These are phyloP conservation scores for Backusella psychrophila DNA, from an alignment of 192 early-diverging fungal species.

Conservation along the genomic window DNA sequence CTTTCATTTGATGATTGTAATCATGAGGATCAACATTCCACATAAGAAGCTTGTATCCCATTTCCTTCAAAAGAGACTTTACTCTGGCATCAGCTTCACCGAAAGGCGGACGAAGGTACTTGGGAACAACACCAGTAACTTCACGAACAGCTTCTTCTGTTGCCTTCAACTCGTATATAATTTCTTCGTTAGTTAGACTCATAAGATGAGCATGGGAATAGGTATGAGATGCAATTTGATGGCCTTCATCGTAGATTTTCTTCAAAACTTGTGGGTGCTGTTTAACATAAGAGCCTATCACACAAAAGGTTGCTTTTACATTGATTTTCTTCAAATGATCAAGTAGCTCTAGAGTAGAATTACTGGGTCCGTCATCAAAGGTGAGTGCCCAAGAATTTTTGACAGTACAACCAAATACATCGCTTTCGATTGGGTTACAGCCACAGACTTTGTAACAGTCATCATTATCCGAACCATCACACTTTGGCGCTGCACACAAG, in stretches of 20 bases:
- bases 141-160: constrained; percentile 50
- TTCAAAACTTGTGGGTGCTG: constrained; percentile 45
- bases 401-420: constrained; percentile 27
- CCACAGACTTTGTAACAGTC: constrained; percentile 34
- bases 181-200: constrained; percentile 39
- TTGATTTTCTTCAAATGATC: constrained; percentile 47
- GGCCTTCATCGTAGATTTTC: constrained; percentile 48
- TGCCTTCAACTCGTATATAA: constrained; percentile 41
- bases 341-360: constrained; percentile 51
- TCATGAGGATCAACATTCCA: constrained; percentile 40
- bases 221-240: constrained; percentile 62
- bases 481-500: constrained; percentile 21
- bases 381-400: constrained; percentile 41
- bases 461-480: constrained; percentile 37
- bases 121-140: constrained; percentile 50
- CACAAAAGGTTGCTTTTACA: constrained; percentile 71
- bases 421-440: constrained; percentile 20
- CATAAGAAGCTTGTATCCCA: constrained; percentile 37
- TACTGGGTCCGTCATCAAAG: constrained; percentile 56
- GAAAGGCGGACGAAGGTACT: constrained; percentile 61
- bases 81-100: constrained; percentile 64
- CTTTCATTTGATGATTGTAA: constrained; percentile 24
- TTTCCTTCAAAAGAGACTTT: constrained; percentile 39
- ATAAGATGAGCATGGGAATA: constrained; percentile 51
- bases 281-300: constrained; percentile 55